Percentiles rank a stretch among this genome's conserved stretches.
Evolutionary conservation across 441 rosid genomes (phyloP).

Genomic region (Jatropha podagrica): DNA sequence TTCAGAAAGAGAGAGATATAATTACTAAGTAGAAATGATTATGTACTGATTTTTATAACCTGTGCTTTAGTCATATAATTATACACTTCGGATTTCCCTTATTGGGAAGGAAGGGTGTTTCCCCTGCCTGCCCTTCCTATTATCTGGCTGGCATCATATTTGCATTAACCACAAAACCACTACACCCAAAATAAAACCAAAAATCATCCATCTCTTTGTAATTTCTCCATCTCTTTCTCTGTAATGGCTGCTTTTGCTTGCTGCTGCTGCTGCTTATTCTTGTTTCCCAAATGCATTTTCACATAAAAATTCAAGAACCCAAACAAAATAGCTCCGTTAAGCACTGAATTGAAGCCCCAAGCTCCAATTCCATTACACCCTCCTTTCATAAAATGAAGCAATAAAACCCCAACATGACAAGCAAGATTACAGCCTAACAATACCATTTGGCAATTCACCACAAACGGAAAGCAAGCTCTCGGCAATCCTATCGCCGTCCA

Average conservation of each 20-base stretch:
- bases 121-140: neutral
- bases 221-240: neutral
- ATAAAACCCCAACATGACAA: conserved; percentile 71
- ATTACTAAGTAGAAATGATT: no score
- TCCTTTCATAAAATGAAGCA: conserved; percentile 70
- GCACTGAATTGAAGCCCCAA: conserved; percentile 68
- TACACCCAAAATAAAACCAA: neutral
- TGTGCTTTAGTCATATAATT: no score
- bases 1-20: no score
- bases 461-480: conserved; percentile 61
- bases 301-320: conserved; percentile 64
- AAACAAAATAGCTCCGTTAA: conserved; percentile 59
- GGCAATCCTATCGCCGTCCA: conserved; percentile 85
- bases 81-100: no score
- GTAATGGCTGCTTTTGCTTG: neutral
- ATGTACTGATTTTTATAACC: no score
- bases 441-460: conserved; percentile 63
- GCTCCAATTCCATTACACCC: conserved; percentile 95
- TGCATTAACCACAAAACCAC: neutral
- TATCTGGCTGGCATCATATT: neutral
- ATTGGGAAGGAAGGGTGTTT: no score
- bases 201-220: neutral
- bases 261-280: conserved; percentile 22
- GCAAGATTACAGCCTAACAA: conserved; percentile 63
- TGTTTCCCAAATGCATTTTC: conserved; percentile 36